Base-by-base conservation (phyloP, 306 rosid species). In the Glycyrrhiza uralensis region DNA sequence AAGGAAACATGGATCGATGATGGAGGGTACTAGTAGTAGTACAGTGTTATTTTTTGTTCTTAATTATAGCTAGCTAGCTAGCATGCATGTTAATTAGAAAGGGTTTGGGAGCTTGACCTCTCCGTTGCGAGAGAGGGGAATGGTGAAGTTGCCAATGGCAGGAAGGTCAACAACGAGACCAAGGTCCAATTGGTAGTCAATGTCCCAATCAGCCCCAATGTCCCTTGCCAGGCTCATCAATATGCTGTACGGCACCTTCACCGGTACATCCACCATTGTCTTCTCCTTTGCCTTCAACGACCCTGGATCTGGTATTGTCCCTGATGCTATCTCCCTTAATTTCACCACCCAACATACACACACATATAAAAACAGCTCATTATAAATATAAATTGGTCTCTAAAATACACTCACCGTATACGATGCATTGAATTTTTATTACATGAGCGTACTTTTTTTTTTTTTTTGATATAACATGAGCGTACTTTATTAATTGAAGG, bases 221-320 rank as follows among this genome's bases (percentile, higher is more conserved):
- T 87, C 97, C 75, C 20, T 91, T 3, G 84, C 93, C 65, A 94
- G 77, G 47, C 83, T 89, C 78, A 89, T 0, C 82, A 94, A 66
- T 46, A 89, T 14, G 55, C 76, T 84, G 35, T 91, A 92, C 0
- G 96, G 80, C 35, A 91, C 96, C 78, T 84, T 91, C 66, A 92
- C 82, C 0, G 79, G 90, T 3, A 91, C 97, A 6, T 91, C 86
- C 66, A 94, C 64, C 81, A 78, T 3, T 0, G 97, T 87, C 1
- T 66, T 59, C 7, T 76, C 97, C 15, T 59, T 76, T 2, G 74
- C 93, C 80, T 85, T 84, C 72, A 93, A 29, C 0, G 93, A 90
- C 19, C 98, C 98, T 1, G 96, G 96, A 79, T 93, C 98, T 0
- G 96, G 96, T 11, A 93, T 39, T 4, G 29, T 85, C 55, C 98